Evolutionary conservation across 1,284 basidiomycete species (phyloP).

Genomic region (Leccinum laetum): DNA sequence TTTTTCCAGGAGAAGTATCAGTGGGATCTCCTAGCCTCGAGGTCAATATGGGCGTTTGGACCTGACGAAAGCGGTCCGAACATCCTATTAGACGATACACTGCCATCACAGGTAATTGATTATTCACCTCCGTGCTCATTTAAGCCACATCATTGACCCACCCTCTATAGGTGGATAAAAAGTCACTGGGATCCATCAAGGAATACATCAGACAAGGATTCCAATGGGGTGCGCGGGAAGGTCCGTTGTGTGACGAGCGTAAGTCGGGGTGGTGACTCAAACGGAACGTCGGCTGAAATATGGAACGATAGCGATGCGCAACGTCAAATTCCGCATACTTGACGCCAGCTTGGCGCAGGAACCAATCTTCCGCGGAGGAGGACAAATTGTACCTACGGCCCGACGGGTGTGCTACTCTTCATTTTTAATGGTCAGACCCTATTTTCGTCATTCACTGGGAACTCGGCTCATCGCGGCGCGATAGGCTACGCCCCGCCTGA

Average conservation of each 20-base stretch:
- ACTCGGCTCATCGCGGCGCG: conserved; percentile 1
- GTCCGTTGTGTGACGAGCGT: conserved; percentile 98
- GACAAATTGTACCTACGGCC: conserved; percentile 98
- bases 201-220: conserved; percentile 99
- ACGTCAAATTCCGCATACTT: conserved; percentile 96
- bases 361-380: conserved; percentile 96
- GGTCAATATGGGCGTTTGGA: conserved; percentile 99
- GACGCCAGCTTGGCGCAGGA: conserved; percentile 92
- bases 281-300: conserved; percentile 6
- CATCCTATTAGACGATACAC: conserved; percentile 92
- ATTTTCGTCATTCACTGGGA: conserved; percentile 6
- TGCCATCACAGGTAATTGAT: conserved; percentile 81
- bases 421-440: conserved; percentile 81
- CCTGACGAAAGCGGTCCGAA: conserved; percentile 96
- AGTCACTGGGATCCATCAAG: conserved; percentile 84
- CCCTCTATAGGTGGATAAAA: conserved; percentile 81
- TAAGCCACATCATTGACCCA: not conserved
- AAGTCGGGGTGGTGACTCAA: conserved; percentile 39
- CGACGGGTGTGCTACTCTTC: conserved; percentile 99
- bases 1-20: conserved; percentile 97
- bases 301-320: conserved; percentile 79
- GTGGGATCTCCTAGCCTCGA: conserved; percentile 96
- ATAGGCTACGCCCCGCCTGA: conserved; percentile 86
- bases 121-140: not conserved
- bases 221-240: conserved; percentile 98